A percentile compares a stretch with the other conserved stretches of the same genome.
Conservation (phyloP, 345 rosid genomes). For the Aegle marmelos region DNA sequence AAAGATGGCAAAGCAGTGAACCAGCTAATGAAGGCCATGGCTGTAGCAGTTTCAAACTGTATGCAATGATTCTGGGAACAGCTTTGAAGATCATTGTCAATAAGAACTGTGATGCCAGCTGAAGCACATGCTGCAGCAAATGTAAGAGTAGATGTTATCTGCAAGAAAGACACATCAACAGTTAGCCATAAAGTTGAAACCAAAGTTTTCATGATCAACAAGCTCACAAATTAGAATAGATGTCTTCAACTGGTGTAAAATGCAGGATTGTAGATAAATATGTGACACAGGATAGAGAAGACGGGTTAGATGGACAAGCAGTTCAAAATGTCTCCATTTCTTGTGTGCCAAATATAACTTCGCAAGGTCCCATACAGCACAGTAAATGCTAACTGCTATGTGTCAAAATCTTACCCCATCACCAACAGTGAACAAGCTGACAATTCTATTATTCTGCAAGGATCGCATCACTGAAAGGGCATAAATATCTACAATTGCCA, state of each 20-base stretch:
- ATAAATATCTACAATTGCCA: slow-evolving; percentile 56
- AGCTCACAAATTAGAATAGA: neutral
- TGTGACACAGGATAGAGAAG: neutral
- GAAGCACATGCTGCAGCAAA: slow-evolving; percentile 85
- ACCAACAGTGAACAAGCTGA: slow-evolving; percentile 54
- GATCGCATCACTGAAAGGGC: slow-evolving; percentile 72
- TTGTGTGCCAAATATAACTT: neutral
- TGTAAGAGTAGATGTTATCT: slow-evolving; percentile 71
- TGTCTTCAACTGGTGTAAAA: neutral
- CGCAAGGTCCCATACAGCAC: neutral
- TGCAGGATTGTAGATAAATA: neutral
- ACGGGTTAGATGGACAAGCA: neutral
- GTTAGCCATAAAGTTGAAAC: neutral
- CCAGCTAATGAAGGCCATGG: slow-evolving; percentile 77
- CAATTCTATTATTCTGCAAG: slow-evolving; percentile 50
- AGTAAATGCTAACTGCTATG: neutral
- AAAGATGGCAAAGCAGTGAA: slow-evolving; percentile 62
- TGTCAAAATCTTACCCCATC: slow-evolving; percentile 63
- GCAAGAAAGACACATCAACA: slow-evolving; percentile 17
- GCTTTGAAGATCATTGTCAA: slow-evolving; percentile 59
- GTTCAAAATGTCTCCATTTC: neutral
- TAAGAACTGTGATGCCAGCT: slow-evolving; percentile 80
- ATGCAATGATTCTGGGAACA: slow-evolving; percentile 55
- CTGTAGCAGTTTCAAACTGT: slow-evolving; percentile 72
- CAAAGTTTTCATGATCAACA: neutral